A percentile compares a stretch with the other conserved stretches of the same genome.
These are phyloP conservation scores for Calonectria hongkongensis DNA, from an alignment of 2,329 filamentous ascomycete genomes.

Conservation along the genomic window DNA sequence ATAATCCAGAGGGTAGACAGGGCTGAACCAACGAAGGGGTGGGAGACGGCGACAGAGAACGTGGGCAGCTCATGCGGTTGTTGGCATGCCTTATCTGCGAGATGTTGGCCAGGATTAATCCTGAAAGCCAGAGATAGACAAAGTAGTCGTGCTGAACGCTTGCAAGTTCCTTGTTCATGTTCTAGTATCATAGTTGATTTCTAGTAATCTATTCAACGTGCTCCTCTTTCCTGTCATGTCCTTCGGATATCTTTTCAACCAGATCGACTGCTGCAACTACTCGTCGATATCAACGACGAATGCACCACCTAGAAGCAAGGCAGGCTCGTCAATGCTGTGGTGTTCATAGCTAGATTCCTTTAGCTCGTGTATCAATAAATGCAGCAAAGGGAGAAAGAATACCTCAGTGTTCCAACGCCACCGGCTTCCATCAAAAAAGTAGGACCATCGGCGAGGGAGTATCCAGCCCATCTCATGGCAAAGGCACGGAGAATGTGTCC, in stretches of 20 bases:
- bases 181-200: neutral
- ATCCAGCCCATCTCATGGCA: constrained; percentile 89
- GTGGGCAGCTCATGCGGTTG: neutral
- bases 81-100: neutral
- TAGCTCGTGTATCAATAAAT: constrained; percentile 26
- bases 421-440: constrained; percentile 90
- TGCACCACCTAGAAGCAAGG: constrained; percentile 84
- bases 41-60: neutral
- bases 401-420: constrained; percentile 88
- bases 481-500: constrained; percentile 93
- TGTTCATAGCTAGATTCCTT: constrained; percentile 81
- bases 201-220: constrained; percentile 12
- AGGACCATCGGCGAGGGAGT: constrained; percentile 83
- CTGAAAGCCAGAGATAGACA: neutral
- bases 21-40: neutral
- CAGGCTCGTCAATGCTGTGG: constrained; percentile 84
- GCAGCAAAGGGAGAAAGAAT: constrained; percentile 46
- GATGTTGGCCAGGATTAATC: neutral
- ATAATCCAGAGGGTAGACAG: neutral
- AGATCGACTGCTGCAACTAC: neutral
- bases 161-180: neutral
- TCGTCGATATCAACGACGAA: constrained; percentile 72
- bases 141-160: neutral
- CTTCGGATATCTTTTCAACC: neutral
- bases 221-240: neutral